Base-by-base conservation (phyloP, 148 eudicot genomes). In the Nepenthes gracilis region DNA sequence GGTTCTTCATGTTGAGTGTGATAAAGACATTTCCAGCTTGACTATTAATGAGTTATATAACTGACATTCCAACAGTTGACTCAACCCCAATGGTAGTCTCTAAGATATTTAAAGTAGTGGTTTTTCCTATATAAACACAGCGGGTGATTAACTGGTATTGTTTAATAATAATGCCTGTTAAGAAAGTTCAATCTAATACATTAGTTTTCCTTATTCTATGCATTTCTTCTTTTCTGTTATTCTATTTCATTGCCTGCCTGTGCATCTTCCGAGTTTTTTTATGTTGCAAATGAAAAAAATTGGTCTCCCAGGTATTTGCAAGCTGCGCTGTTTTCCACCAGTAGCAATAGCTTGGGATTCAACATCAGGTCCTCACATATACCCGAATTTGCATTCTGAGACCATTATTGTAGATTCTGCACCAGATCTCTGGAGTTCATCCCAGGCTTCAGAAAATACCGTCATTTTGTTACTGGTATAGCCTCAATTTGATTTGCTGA, bases 321-420 rank as follows among this genome's bases (percentile, higher is more conserved):
- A 84, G 80, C 73, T 84, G 63, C 87, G 99, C 55, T 93, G 99
- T 78, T 93, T 93, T 66, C 99, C 99, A 64, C 90, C 99, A 63
- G 95, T 86, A 35, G 96, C 95, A 56, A 82, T 93, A 78, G 95
- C 89, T 72, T 89, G 99, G 99, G 99, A 93, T 74, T 43, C 69
- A 35, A 79, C 75, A 59, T 88, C 99, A 36, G 96, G 99, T 75
- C 96, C 89, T 57, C 87, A 74, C 56, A 73, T 93, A 63, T 81
- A 75, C 73, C 96, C 99, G 51, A 89, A 86, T 78, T 65, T 93
- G 68, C 75, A 74, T 70, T 80, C 92, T 35, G 82, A 83, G 67
- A 80, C 83, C 48, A 55, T 88, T 35, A 68, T 66, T 53, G 92
- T 93, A 59, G 99, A 93, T 72, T 88, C 99, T 47, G 87, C 95